A percentile compares a stretch with the other conserved stretches of the same genome.
These are phyloP conservation scores for Phialophora chinensis DNA, from an alignment of 2,329 filamentous ascomycete genomes.

Conservation along the genomic window DNA sequence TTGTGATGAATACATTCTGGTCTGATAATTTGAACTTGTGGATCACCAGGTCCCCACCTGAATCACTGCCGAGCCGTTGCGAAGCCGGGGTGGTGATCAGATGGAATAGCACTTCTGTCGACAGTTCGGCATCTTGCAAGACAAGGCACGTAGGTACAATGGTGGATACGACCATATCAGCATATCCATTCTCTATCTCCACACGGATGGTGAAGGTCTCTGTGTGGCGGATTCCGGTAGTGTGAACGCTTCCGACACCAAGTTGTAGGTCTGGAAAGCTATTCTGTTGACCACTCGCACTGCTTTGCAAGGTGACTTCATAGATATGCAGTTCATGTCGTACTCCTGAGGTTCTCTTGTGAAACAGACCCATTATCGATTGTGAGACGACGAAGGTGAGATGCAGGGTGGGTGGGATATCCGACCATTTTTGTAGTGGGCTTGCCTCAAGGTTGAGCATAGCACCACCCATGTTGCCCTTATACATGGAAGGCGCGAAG, in stretches of 20 bases:
- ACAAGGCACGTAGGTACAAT: neutral
- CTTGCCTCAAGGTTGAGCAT: neutral
- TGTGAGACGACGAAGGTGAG: neutral
- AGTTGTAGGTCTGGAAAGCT: constrained; percentile 40
- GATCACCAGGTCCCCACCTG: constrained; percentile 38
- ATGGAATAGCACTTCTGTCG: constrained; percentile 36
- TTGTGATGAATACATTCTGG: constrained; percentile 13
- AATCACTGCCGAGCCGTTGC: constrained; percentile 21
- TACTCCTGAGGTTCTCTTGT: neutral
- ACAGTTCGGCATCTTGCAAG: constrained; percentile 4
- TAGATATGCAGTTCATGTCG: neutral
- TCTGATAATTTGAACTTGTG: constrained; percentile 34
- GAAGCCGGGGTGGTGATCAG: constrained; percentile 30
- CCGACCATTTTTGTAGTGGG: neutral
- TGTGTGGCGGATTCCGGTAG: constrained; percentile 30
- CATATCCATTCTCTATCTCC: constrained; percentile 35
- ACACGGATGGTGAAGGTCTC: constrained; percentile 36
- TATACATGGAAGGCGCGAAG: neutral
- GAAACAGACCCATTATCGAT: neutral
- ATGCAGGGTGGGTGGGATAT: neutral
- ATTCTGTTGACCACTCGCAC: constrained; percentile 27
- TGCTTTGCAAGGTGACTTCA: neutral
- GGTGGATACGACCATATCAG: constrained; percentile 23
- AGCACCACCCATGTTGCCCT: neutral
- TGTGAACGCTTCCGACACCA: constrained; percentile 37